Base-by-base conservation (phyloP, 306 rosid genomes). In the Potentilla sterilis region DNA sequence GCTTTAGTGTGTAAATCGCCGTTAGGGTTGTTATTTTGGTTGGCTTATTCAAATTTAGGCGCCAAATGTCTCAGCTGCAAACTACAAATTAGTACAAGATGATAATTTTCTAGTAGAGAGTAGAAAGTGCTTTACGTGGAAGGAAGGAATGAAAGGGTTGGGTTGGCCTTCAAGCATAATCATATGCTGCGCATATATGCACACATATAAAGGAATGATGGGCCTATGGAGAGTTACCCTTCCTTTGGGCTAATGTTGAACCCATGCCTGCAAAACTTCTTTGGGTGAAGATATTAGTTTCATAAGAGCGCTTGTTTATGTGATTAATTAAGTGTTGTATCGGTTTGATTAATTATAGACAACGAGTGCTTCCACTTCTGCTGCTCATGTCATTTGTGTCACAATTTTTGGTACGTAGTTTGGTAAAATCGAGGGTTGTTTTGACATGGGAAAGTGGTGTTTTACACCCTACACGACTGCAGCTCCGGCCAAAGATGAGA, bases 101-200 rank as follows among this genome's bases (percentile, higher is more conserved):
- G 47, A 82, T 79, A 83, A 42, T 1, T 28, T 18, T 61, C 71
- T 49, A 12, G 1, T 1, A 54, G 42, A 54, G 42, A 62, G 46
- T 9, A 5, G 44, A 74, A 66, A 72, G 10, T 89, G 65, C 96
- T 93, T 90, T 79, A 87, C 93, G 81, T 84, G 98, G 74, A 93
- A 93, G 98, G 74, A 70, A 91, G 98, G 74, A 68, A 82, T 79
- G 59, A 77, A 70, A 85, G 1, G 49, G 52, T 37, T 37, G 75
- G 97, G 92, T 85, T 93, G 85, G 77, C 83, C 90, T 91, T 89
- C 70, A 93, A 88, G 97, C 90, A 88, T 76, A 86, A 83, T 88
- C 88, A 88, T 2, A 2, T 37, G 40, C 3, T 37, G 3, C 40
- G 2, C 1, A 28, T 28, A 89, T n/a, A 54, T 73, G 69, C 80